Percentiles rank a stretch among this genome's conserved stretches.
phyloP scores from a whole-genome alignment of 164 flowering plant genomes.

The Magnolia sinica region DNA sequence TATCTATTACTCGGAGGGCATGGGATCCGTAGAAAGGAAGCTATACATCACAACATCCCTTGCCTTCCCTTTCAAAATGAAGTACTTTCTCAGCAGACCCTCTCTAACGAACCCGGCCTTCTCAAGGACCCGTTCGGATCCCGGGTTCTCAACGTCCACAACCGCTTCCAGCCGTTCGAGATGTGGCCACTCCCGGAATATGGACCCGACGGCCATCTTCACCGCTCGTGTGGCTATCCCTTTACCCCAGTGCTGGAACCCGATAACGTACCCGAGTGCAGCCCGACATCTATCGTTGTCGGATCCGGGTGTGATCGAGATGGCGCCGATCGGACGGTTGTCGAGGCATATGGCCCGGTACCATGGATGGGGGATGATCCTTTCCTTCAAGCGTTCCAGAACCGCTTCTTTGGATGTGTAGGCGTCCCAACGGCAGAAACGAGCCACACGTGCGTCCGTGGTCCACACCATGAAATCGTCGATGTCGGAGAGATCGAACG shows the following conservation, averaged over 20 bases:
- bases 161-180: slow-evolving; percentile 69
- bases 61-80: slow-evolving; percentile 34
- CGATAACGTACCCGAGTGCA: slow-evolving; percentile 62
- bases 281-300: slow-evolving; percentile 39
- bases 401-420: slow-evolving; percentile 45
- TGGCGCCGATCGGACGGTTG: slow-evolving; percentile 46
- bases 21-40: slow-evolving; percentile 41
- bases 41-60: slow-evolving; percentile 59
- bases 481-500: slow-evolving; percentile 26
- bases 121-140: slow-evolving; percentile 67
- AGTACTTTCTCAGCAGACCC: slow-evolving; percentile 36
- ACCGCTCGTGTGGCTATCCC: slow-evolving; percentile 67
- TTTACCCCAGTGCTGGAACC: slow-evolving; percentile 56
- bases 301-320: slow-evolving; percentile 24
- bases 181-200: slow-evolving; percentile 55
- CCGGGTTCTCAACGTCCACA: slow-evolving; percentile 56
- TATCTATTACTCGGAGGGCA: not conserved
- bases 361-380: slow-evolving; percentile 48
- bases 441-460: slow-evolving; percentile 33
- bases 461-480: slow-evolving; percentile 47
- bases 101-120: slow-evolving; percentile 47
- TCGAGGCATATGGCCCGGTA: slow-evolving; percentile 54
- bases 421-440: slow-evolving; percentile 36
- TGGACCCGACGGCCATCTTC: slow-evolving; percentile 37
- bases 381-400: slow-evolving; percentile 27